These are phyloP conservation scores for Nannochloropsis oceanica DNA, from an alignment of 108 stramenopile species.

Conservation along the genomic window DNA sequence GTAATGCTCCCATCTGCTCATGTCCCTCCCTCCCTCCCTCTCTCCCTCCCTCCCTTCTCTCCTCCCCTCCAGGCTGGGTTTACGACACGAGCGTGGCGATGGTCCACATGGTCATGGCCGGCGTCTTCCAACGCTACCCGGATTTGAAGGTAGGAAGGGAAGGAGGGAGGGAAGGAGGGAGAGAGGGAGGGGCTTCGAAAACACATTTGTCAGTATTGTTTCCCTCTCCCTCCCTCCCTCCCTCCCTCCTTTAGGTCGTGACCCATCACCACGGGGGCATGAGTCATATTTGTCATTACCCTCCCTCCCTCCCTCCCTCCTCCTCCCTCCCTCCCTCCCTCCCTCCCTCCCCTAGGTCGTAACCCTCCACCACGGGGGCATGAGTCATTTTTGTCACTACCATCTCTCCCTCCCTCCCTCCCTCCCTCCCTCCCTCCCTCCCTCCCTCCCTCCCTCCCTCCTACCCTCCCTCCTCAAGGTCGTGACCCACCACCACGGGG, in stretches of 20 bases:
- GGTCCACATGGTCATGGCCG: constrained; percentile 33
- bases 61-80: constrained; percentile 3
- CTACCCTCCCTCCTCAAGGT: constrained; percentile 4
- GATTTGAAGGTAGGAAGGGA: neutral
- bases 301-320: neutral
- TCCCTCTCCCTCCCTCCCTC: too few species aligned
- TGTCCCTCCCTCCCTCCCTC: neutral
- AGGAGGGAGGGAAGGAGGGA: neutral
- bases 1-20: neutral
- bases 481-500: constrained; percentile 31
- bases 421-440: neutral
- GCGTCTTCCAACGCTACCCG: constrained; percentile 31
- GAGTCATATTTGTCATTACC: neutral
- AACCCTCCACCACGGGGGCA: constrained; percentile 31
- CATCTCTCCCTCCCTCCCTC: too few species aligned
- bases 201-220: too few species aligned
- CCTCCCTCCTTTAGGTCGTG: constrained; percentile 7
- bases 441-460: neutral
- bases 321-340: neutral
- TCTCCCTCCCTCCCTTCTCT: neutral
- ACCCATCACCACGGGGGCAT: constrained; percentile 35
- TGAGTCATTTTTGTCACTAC: too few species aligned
- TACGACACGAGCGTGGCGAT: constrained; percentile 37
- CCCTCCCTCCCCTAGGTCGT: constrained; percentile 8
- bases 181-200: neutral